Evolutionary conservation across 495 filamentous ascomycete genomes (phyloP), one percentile per base, ranked within the genome.

Genomic region (Xylaria acuta): DNA sequence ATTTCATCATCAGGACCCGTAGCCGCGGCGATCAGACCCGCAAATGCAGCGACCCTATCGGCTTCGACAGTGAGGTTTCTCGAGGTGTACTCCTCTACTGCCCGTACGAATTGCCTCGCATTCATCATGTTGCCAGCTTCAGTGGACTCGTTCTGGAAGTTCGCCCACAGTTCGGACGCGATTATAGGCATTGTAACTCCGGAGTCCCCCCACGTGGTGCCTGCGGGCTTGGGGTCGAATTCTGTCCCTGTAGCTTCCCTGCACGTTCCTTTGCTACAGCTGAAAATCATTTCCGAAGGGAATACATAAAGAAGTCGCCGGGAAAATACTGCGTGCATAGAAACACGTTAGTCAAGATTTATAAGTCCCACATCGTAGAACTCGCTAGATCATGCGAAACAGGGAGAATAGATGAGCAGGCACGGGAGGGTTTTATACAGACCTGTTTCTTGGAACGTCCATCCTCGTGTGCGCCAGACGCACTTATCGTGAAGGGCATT

Each of bases 361-460:
- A 5, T 3, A 25, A 25, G 47, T 51, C 7, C 47, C 47, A 51
- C 47, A 51, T 25, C 47, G 11, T 22, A 20, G 43, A 47, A 20
- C 6, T 47, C 12, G n/a, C 47, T 51, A 43, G 11, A 16, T 43
- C 3, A 22, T 11, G 11, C 47, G n/a, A 51, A 22, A 51, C n/a
- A 14, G 25, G 47, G 47, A 22, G 45, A 12, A 20, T 8, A 22
- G 7, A 6, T 1, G 5, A 51, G 11, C 8, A 51, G n/a, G 8
- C 27, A 56, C 7, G 30, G 27, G 53, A 12, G n/a, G 7, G 2
- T 32, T 56, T 32, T 16, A 30, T 54, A 14, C n/a, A 25, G 34
- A 8, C 47, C 70, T 76, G n/a, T n/a, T n/a, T 65, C 63, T n/a
- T 65, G 5, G 16, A 65, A 65, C 20, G 63, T 65, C 63, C 63